Evolutionary conservation across 768 basidiomycete species (phyloP), one percentile per base, ranked within the genome.

Genomic region (Tubosaeta sp.): DNA sequence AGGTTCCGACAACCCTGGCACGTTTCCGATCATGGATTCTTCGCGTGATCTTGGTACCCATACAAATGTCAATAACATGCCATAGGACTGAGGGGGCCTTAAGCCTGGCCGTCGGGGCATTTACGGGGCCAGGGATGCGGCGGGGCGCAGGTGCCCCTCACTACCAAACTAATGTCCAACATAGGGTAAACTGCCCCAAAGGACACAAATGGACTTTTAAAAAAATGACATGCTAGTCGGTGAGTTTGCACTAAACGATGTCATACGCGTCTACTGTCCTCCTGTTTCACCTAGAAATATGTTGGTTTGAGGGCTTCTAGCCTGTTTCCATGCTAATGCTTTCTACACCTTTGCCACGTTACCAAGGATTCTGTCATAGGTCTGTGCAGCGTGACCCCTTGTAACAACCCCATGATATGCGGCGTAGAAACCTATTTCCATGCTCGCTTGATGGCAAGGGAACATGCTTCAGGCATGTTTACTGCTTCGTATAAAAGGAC

Each of bases 401-500:
- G 3, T 19, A 24, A 10, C 16, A 11, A 16, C 4, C 22, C 16
- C 22, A n/a, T 11, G 29, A 25, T 40, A 39, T 32, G 48, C 19
- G 11, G 22, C 11, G 19, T 34, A 36, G 44, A 44, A 46, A 48
- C 19, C 40, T 9, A 21, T 24, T 31, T 18, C 4, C 31, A 34
- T 6, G 19, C 6, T 48, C 16, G 6, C 32, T 39, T 31, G 56
- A 30, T 49, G 51, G 56, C 48, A 50, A 32, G 9, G 41, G 16
- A 12, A 19, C 32, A 34, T 46, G 25, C 40, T 36, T n/a, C n/a
- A n/a, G n/a, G n/a, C n/a, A n/a, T n/a, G n/a, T 50, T 42, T 34
- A 0, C 31, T 48, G 21, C 18, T 6, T 13, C 22, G 22, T 50
- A 57, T 60, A 63, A 62, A 46, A 60, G 25, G 43, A 9, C 1